Conservation (phyloP, 176 grass and related monocot species). For the Pharus latifolius region DNA sequence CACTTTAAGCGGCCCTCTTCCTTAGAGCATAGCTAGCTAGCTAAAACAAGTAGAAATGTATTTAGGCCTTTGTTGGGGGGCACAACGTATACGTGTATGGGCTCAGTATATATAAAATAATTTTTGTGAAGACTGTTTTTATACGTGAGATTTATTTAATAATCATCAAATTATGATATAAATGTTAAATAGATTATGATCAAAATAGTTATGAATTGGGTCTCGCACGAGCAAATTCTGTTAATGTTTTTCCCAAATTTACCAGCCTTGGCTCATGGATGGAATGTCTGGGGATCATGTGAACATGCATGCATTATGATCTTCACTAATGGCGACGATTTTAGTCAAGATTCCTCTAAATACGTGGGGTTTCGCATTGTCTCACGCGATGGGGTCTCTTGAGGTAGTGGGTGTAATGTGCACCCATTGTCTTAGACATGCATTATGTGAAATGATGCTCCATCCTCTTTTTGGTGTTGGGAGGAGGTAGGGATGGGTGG, state of each 20-base stretch:
- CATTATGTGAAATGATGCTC: slow-evolving; percentile 39
- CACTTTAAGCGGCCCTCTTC: slow-evolving; percentile 31
- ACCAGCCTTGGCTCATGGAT: neutral
- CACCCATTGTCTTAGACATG: slow-evolving; percentile 22
- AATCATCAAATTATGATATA: no score
- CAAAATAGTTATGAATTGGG: no score
- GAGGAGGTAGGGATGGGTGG: no score
- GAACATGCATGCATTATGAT: slow-evolving; percentile 13
- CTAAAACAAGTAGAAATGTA: neutral
- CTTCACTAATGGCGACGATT: neutral
- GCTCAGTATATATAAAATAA: no score
- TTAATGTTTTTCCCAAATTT: no score
- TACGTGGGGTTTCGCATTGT: slow-evolving; percentile 21
- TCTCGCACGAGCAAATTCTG: no score
- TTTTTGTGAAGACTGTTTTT: no score
- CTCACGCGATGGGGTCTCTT: neutral
- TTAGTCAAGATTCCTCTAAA: slow-evolving; percentile 68
- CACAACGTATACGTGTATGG: neutral
- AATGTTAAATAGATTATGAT: no score
- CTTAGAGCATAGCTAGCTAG: neutral
- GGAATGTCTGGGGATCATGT: no score
- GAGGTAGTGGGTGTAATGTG: slow-evolving; percentile 18
- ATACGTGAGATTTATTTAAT: no score
- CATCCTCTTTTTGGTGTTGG: no score
- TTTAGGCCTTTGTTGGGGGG: no score